These are phyloP conservation scores for Purpureocillium takamizusanense DNA, from an alignment of 2,329 filamentous ascomycete species.

Conservation along the genomic window DNA sequence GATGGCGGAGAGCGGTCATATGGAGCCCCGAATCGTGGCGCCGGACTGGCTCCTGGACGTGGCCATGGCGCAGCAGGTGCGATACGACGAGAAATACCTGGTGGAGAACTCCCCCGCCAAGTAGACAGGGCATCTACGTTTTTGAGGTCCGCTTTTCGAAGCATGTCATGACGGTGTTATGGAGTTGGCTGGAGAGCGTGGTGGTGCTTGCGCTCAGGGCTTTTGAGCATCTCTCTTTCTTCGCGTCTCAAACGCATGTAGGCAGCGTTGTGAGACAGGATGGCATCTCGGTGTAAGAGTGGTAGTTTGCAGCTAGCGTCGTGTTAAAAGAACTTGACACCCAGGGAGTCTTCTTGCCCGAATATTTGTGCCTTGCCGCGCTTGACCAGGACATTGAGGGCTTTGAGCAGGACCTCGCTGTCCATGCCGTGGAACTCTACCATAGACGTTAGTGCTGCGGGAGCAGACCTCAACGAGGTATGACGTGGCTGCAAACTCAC, in stretches of 20 bases:
- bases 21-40: slow-evolving; percentile 71
- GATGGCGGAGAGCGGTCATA: slow-evolving; percentile 69
- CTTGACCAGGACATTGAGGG: slow-evolving; percentile 75
- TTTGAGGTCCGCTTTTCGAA: background rate
- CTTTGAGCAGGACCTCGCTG: slow-evolving; percentile 67
- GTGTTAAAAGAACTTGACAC: slow-evolving; percentile 89
- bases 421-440: slow-evolving; percentile 89
- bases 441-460: background rate
- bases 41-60: slow-evolving; percentile 87
- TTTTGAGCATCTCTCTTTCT: too few relatives aligned
- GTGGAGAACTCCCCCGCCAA: slow-evolving; percentile 32
- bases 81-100: slow-evolving; percentile 56
- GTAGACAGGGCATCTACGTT: too few relatives aligned
- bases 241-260: too few relatives aligned
- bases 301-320: too few relatives aligned
- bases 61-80: slow-evolving; percentile 77
- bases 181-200: slow-evolving; percentile 1
- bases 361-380: slow-evolving; percentile 90
- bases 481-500: slow-evolving; percentile 30
- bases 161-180: slow-evolving; percentile 12
- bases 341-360: slow-evolving; percentile 76
- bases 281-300: too few relatives aligned
- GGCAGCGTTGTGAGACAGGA: too few relatives aligned
- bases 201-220: background rate
- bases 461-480: background rate